These are phyloP conservation scores for Diplotaxis tenuifolia DNA, from an alignment of 345 rosid species.

Conservation along the genomic window DNA sequence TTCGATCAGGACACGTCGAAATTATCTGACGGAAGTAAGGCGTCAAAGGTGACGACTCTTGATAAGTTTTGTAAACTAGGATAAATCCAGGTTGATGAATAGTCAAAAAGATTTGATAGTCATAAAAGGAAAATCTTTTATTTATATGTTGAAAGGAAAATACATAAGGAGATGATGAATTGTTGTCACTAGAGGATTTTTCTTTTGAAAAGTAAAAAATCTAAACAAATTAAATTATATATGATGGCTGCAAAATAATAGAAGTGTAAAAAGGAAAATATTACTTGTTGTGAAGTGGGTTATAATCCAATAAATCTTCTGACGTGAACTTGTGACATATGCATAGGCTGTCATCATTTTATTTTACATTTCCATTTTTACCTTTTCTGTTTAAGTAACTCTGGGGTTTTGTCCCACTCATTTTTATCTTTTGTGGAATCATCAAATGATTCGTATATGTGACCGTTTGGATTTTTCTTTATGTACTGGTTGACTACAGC, in stretches of 20 bases:
- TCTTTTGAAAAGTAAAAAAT: background rate
- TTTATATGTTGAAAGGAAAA: background rate
- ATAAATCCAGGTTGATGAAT: background rate
- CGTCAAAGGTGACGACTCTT: background rate
- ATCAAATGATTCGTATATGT: too few species aligned
- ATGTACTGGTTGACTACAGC: too few species aligned
- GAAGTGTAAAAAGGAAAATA: too few species aligned
- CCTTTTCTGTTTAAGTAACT: too few species aligned
- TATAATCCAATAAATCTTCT: too few species aligned
- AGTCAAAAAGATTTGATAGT: background rate
- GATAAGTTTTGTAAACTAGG: background rate
- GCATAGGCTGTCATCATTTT: too few species aligned
- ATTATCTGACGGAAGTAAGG: background rate
- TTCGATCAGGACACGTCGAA: background rate
- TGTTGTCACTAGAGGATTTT: background rate
- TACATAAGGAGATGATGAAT: background rate
- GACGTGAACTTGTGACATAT: too few species aligned
- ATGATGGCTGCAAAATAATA: background rate
- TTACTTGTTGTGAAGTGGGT: too few species aligned
- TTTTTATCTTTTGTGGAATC: too few species aligned
- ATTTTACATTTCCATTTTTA: too few species aligned
- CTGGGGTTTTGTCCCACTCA: too few species aligned
- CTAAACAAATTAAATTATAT: background rate
- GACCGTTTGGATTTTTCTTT: too few species aligned
- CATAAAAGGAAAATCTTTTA: background rate